Evolutionary conservation across 495 filamentous ascomycete genomes (phyloP), one percentile per base, ranked within the genome.

Genomic region (Trichoderma asperelloides): DNA sequence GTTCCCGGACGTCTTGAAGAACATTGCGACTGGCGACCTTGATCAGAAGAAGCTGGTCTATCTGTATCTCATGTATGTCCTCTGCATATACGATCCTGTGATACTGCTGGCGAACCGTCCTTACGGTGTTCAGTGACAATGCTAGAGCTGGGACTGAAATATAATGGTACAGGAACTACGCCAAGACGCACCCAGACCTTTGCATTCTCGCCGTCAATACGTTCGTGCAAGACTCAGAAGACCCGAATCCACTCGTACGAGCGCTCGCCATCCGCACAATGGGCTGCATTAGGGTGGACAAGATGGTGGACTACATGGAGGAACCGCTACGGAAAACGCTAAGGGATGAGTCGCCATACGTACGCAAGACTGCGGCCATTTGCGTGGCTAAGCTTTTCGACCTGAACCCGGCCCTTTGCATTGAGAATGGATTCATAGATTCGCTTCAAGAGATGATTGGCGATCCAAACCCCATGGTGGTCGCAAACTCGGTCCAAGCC

Each of bases 271-370:
- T 99, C 74, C 85, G 95, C 49, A 99, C 95, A n/a, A 99, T 99
- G 95, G 95, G 95, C 30, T 98, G 95, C 77, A 97, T 99, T 68
- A 85, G 95, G 51, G 95, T 99, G 68, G 95, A 98, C 69, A 99
- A 99, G 79, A 99, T 99, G 89, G 91, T 98, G 69, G 96, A 99
- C 74, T 99, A 99, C 76, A 97, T 98, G 95, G 95, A 99, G 78
- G 95, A 98, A 75, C 95, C 95, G 27, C 81, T 99, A 65, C 86
- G 95, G 69, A 99, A 99, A 78, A 99, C 95, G 21, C 82, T 99
- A 70, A 89, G 90, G 73, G 95, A 98, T 77, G 96, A 98, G 78
- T 97, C 93, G 63, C 95, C 95, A 0, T 98, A 98, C 79, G 95
- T 98, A 55, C 91, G 95, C 73, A 98, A 98, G 80, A 98, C 95